Conservation (phyloP, 306 rosid species). For the Vigna hirtella region DNA sequence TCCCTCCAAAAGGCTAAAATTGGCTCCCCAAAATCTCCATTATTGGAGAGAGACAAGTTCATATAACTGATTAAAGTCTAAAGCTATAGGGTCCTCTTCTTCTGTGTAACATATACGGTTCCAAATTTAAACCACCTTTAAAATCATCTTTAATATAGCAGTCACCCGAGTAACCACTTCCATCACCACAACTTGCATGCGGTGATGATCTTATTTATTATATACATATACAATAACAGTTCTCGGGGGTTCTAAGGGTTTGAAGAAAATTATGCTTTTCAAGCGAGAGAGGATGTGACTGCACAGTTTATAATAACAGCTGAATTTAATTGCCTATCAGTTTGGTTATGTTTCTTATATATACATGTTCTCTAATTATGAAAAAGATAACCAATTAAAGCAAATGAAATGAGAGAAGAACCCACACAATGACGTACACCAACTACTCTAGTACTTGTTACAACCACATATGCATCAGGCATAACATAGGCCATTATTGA, state of each 20-base stretch:
- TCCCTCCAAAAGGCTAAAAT: slow-evolving; percentile 65
- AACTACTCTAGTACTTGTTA: slow-evolving; percentile 30
- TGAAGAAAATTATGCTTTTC: slow-evolving; percentile 29
- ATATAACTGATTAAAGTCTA: neutral
- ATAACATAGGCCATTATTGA: slow-evolving; percentile 37
- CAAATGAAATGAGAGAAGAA: slow-evolving; percentile 14
- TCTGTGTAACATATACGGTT: slow-evolving; percentile 17
- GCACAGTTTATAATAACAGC: slow-evolving; percentile 26
- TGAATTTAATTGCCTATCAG: slow-evolving; percentile 31
- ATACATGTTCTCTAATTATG: slow-evolving; percentile 19
- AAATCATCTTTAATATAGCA: slow-evolving; percentile 33
- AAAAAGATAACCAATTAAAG: slow-evolving; percentile 28
- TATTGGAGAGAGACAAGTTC: slow-evolving; percentile 54
- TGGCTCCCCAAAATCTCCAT: slow-evolving; percentile 55
- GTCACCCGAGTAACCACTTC: slow-evolving; percentile 35
- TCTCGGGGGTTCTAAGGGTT: slow-evolving; percentile 24
- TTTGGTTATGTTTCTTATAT: slow-evolving; percentile 30
- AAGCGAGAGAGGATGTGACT: slow-evolving; percentile 15
- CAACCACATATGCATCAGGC: slow-evolving; percentile 17
- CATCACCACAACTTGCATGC: slow-evolving; percentile 32
- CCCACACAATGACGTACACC: slow-evolving; percentile 29
- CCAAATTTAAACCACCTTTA: slow-evolving; percentile 35
- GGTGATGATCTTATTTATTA: neutral
- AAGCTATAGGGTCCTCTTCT: slow-evolving; percentile 31
- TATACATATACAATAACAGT: neutral